Evolutionary conservation across 129 eudicot genomes (phyloP).

Genomic region (Tagetes erecta): DNA sequence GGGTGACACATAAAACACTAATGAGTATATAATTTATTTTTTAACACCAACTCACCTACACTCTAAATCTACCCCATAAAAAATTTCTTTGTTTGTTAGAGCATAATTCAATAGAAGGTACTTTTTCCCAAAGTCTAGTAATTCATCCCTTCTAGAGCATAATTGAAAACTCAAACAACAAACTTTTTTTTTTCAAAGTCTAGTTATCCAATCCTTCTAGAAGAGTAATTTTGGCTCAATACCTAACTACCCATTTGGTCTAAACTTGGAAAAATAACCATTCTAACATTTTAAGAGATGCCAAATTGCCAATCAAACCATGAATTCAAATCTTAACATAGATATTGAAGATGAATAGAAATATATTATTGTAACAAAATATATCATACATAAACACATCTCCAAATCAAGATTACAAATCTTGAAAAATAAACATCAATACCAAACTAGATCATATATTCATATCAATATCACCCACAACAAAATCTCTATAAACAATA

Average conservation of each 20-base stretch:
- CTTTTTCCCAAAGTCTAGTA: no score
- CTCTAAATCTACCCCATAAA: no score
- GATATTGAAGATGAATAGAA: not conserved
- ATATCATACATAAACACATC: conserved; percentile 5
- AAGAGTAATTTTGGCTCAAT: not conserved
- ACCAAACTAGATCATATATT: not conserved
- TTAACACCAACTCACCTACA: no score
- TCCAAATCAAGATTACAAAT: not conserved
- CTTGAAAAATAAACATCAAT: not conserved
- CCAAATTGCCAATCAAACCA: not conserved
- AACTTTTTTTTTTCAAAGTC: not conserved
- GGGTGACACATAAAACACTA: no score
- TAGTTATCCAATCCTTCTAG: not conserved
- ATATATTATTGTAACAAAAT: not conserved
- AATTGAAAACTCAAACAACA: no score
- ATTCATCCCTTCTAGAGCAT: no score
- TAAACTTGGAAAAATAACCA: not conserved
- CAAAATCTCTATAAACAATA: not conserved
- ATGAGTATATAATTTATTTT: no score
- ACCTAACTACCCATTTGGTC: not conserved
- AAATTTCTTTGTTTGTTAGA: no score
- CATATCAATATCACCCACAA: not conserved
- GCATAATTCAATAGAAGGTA: no score
- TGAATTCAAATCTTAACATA: not conserved
- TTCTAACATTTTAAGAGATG: not conserved